Conservation (phyloP, 306 rosid species). For the Citrullus amarus region DNA sequence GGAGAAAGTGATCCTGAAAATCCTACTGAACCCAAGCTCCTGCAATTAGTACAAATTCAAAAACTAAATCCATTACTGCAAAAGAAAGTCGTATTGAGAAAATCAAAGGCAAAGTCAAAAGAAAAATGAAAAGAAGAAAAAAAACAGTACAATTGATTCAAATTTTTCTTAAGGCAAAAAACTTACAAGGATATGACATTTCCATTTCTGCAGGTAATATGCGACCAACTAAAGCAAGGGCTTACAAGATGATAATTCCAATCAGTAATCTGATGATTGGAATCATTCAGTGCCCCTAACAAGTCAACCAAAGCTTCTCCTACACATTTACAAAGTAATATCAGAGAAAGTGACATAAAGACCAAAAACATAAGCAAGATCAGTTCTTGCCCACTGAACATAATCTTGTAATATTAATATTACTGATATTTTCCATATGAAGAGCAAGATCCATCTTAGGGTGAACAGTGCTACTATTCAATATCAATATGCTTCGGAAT, state of each 20-base stretch:
- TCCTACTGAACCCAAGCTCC: constrained; percentile 68
- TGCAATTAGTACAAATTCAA: constrained; percentile 22
- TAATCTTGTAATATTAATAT: neutral
- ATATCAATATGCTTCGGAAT: neutral
- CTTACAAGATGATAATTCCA: constrained; percentile 65
- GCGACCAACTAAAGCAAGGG: constrained; percentile 89
- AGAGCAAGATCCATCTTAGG: neutral
- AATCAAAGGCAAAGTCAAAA: neutral
- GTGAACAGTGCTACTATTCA: neutral
- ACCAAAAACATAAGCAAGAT: neutral
- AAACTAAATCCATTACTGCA: constrained; percentile 16
- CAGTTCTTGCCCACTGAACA: neutral
- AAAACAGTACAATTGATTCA: neutral
- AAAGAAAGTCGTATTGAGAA: neutral
- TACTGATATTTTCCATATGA: neutral
- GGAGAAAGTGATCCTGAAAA: constrained; percentile 73
- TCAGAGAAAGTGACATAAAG: neutral
- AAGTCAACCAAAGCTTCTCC: constrained; percentile 70
- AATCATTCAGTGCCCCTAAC: constrained; percentile 51
- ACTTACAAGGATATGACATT: constrained; percentile 85
- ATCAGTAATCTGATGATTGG: constrained; percentile 41
- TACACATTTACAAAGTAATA: constrained; percentile 21
- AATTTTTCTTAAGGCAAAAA: neutral
- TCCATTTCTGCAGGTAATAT: constrained; percentile 55
- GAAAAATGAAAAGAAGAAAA: neutral